A percentile compares a stretch with the other conserved stretches of the same genome.
Evolutionary conservation across 148 eudicot genomes (phyloP).

Genomic region (Chenopodium suecicum): DNA sequence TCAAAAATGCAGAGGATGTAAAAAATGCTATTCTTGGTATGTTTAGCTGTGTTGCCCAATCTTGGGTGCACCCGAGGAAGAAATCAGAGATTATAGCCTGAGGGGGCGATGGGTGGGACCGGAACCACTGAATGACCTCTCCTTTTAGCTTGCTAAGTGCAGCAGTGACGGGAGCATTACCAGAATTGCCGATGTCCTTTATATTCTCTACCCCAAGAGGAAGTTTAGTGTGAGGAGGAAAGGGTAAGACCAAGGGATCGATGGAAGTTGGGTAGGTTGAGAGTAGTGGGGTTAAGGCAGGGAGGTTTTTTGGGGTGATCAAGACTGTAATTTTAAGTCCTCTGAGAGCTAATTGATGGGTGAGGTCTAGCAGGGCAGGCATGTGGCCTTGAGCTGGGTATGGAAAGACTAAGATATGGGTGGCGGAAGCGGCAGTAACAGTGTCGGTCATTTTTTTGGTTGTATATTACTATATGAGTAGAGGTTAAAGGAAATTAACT

Average conservation of each 20-base stretch:
- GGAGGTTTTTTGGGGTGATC: slow-evolving; percentile 56
- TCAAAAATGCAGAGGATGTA: slow-evolving; percentile 31
- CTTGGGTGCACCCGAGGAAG: slow-evolving; percentile 65
- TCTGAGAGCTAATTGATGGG: slow-evolving; percentile 42
- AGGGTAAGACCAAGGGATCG: slow-evolving; percentile 46
- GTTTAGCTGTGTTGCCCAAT: slow-evolving; percentile 34
- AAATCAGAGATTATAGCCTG: slow-evolving; percentile 61
- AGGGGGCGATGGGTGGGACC: slow-evolving; percentile 51
- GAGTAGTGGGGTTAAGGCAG: slow-evolving; percentile 44
- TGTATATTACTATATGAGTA: too few species aligned
- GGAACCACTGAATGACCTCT: slow-evolving; percentile 51
- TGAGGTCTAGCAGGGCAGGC: slow-evolving; percentile 55
- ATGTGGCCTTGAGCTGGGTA: slow-evolving; percentile 73
- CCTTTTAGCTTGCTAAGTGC: slow-evolving; percentile 40
- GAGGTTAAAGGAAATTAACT: too few species aligned
- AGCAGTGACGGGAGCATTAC: slow-evolving; percentile 32
- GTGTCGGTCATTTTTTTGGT: neutral
- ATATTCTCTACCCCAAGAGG: slow-evolving; percentile 45
- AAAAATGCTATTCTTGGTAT: slow-evolving; percentile 53
- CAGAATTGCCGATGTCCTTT: slow-evolving; percentile 44
- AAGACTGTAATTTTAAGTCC: slow-evolving; percentile 51
- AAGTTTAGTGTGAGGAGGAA: slow-evolving; percentile 50
- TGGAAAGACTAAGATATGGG: slow-evolving; percentile 59
- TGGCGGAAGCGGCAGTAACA: neutral
- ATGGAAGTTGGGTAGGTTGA: slow-evolving; percentile 42